Evolutionary conservation across 2,329 filamentous ascomycete species (phyloP), one percentile per base, ranked within the genome.

Genomic region (Penicillium glabrum): DNA sequence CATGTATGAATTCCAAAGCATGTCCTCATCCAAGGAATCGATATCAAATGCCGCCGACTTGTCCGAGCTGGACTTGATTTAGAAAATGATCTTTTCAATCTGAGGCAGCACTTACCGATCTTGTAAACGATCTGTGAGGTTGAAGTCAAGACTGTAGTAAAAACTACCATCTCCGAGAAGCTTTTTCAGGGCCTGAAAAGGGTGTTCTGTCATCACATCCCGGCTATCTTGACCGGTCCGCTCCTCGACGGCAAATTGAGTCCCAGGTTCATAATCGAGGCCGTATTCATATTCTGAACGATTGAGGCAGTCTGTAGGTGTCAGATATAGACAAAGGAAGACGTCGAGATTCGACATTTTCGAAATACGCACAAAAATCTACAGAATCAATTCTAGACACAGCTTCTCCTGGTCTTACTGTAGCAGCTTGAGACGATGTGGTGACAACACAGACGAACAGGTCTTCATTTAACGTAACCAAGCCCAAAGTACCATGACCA

Each of bases 1-100:
- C 92, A 99, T 97, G 76, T 96, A 97, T 3, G 91, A 96, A 71
- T 99, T 99, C 95, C 95, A 99, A 19, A 99, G 78, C 71, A 96
- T 97, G 1, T 90, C 89, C 68, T 92, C 89, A 73, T 99, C 92
- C 60, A 98, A 87, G 68, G 91, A 95, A 71, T 96, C 92, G 59
- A 97, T 91, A 61, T 96, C 90, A 61, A 98, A 93, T 0, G 89
- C 87, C 45, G 87, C 83, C 21, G 86, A 86, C 70, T 93, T 91
- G 55, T 89, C 85, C 14, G 88, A 86, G 66, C 89, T 91, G 62
- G 59, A 24, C 29, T 35, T 37, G 45, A 11, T 51, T 68, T 48
- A 68, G 61, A 55, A 33, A 41, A 19, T 21, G 58, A 71, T 29
- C 16, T 53, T 19, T 19, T 29, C 47, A 29, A 26, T 21, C 21